phyloP scores from a whole-genome alignment of 108 stramenopile species.

The Skeletonema grethae region DNA sequence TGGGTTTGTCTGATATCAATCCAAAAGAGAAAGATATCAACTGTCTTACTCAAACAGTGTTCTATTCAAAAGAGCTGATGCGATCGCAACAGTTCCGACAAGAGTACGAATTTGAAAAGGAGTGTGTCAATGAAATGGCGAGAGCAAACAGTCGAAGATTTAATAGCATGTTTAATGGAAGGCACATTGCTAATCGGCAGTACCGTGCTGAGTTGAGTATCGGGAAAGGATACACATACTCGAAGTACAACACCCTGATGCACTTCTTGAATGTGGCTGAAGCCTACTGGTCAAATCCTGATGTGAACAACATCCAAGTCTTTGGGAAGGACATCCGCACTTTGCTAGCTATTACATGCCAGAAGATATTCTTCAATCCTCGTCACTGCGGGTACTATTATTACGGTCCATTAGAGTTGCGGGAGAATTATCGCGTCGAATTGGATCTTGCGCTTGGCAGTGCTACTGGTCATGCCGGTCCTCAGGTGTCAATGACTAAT shows the following conservation, averaged over 20 bases:
- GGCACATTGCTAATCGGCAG: slow-evolving; percentile 21
- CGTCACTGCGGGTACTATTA: slow-evolving; percentile 49
- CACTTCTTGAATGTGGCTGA: slow-evolving; percentile 55
- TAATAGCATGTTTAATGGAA: slow-evolving; percentile 31
- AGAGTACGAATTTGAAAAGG: slow-evolving; percentile 62
- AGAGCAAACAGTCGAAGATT: slow-evolving; percentile 44
- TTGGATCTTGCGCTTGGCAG: slow-evolving; percentile 52
- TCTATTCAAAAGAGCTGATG: slow-evolving; percentile 55
- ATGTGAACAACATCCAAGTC: slow-evolving; percentile 52
- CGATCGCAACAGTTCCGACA: slow-evolving; percentile 31
- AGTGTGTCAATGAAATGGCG: slow-evolving; percentile 62
- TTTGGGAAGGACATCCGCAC: slow-evolving; percentile 57
- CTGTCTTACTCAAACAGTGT: slow-evolving; percentile 54
- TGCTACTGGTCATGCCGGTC: slow-evolving; percentile 24
- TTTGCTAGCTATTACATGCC: slow-evolving; percentile 48
- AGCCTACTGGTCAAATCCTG: slow-evolving; percentile 54
- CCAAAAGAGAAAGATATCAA: slow-evolving; percentile 60
- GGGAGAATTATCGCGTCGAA: slow-evolving; percentile 30
- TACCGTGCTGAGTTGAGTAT: slow-evolving; percentile 47
- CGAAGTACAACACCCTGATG: slow-evolving; percentile 65
- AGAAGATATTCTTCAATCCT: slow-evolving; percentile 57
- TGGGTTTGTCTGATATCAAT: slow-evolving; percentile 57
- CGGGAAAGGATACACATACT: slow-evolving; percentile 49
- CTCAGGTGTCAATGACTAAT: slow-evolving; percentile 31
- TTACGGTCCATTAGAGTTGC: slow-evolving; percentile 54